Evolutionary conservation across 441 rosid species (phyloP).

Genomic region (Populus tomentosa): DNA sequence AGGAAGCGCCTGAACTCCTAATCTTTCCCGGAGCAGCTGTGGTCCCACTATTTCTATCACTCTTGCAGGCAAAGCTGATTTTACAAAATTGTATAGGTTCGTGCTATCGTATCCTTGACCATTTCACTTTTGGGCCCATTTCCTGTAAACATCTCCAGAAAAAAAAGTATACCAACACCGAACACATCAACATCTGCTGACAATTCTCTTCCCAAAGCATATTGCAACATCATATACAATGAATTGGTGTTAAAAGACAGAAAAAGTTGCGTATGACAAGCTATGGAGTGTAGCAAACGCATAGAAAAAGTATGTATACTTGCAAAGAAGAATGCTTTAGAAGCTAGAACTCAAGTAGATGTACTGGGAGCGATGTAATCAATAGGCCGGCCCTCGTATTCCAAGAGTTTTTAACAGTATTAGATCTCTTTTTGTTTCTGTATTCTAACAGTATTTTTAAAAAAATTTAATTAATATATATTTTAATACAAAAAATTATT

Average conservation of each 20-base stretch:
- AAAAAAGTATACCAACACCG: background rate
- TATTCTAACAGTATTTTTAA: no score
- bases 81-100: background rate
- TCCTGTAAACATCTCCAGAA: background rate
- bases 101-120: background rate
- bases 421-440: no score
- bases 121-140: background rate
- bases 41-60: background rate
- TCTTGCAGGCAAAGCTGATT: background rate
- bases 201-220: background rate
- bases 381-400: no score
- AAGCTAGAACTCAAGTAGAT: no score
- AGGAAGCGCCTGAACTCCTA: no score
- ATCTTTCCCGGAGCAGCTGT: background rate
- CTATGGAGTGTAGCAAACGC: no score
- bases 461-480: no score
- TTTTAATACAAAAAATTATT: no score
- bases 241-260: background rate
- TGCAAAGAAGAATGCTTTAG: no score
- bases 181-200: background rate
- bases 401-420: no score
- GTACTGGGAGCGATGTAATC: no score
- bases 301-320: no score
- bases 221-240: background rate
- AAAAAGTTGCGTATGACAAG: background rate